phyloP scores from a whole-genome alignment of 352 stramenopile genomes.

The Globisporangium spiculum region DNA sequence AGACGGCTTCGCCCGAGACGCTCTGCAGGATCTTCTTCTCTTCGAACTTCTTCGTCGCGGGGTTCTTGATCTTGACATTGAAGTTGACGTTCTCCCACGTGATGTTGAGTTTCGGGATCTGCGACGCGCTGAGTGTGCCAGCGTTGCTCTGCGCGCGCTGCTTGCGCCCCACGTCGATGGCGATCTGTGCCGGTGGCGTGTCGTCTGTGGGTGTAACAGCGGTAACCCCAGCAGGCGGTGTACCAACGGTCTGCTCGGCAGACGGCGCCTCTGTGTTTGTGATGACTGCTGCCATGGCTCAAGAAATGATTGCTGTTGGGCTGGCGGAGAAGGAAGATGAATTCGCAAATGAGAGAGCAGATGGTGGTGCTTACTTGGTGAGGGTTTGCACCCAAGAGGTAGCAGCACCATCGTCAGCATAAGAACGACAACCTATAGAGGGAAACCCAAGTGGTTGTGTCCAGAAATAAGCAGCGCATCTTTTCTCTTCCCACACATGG shows the following conservation, averaged over 20 bases:
- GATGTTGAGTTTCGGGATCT: conserved; percentile 30
- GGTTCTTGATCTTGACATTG: conserved; percentile 28
- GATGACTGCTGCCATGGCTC: conserved; percentile 1
- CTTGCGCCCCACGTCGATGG: conserved; percentile 18
- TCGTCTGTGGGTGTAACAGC: too few relatives aligned
- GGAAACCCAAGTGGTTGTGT: too few relatives aligned
- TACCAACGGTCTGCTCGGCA: neutral
- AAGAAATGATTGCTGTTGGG: neutral
- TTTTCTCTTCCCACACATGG: too few relatives aligned
- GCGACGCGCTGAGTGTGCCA: conserved; percentile 21
- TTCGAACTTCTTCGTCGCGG: conserved; percentile 21
- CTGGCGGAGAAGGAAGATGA: neutral
- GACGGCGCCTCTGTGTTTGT: neutral
- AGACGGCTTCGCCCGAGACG: conserved; percentile 31
- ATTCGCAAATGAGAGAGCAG: neutral
- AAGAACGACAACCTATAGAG: neutral
- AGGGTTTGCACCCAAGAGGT: neutral
- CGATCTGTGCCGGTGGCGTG: neutral
- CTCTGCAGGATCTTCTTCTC: conserved; percentile 42
- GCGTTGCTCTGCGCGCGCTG: conserved; percentile 28
- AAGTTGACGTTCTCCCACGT: conserved; percentile 32
- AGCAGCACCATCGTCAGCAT: neutral
- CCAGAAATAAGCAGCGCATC: too few relatives aligned
- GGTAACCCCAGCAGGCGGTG: neutral
- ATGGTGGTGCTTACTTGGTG: neutral